Evolutionary conservation across 2,329 filamentous ascomycete genomes (phyloP).

Genomic region (Fusarium circinatum): DNA sequence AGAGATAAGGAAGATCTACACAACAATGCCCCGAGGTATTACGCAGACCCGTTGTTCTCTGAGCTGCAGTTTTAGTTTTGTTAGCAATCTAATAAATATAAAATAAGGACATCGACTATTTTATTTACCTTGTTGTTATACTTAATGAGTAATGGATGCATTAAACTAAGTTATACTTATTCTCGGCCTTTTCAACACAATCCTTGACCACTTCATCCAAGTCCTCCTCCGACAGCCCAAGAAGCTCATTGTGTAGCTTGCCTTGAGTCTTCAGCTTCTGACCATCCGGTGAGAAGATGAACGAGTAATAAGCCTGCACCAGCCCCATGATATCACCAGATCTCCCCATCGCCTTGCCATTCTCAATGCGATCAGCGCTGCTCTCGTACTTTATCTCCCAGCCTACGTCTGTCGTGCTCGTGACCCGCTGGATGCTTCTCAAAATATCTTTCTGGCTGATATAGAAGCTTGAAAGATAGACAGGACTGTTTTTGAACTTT

Average conservation of each 20-base stretch:
- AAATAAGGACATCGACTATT: too few species aligned
- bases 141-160: too few species aligned
- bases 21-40: too few species aligned
- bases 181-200: background rate
- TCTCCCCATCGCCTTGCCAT: background rate
- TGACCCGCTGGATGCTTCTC: constrained; percentile 67
- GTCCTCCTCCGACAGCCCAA: background rate
- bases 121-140: too few species aligned
- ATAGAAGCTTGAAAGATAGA: constrained; percentile 67
- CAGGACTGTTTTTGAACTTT: constrained; percentile 55
- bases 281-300: background rate
- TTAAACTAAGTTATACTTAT: too few species aligned
- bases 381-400: constrained; percentile 67
- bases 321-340: constrained; percentile 3
- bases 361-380: constrained; percentile 47
- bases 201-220: background rate
- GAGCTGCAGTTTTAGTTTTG: too few species aligned
- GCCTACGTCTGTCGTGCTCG: constrained; percentile 65
- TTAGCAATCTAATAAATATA: too few species aligned
- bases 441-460: constrained; percentile 73
- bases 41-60: too few species aligned
- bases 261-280: background rate
- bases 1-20: too few species aligned
- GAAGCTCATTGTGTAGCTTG: background rate
- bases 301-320: constrained; percentile 1